Evolutionary conservation across 2,329 filamentous ascomycete genomes (phyloP), one percentile per base, ranked within the genome.

Genomic region (Pyrenochaeta sp.): DNA sequence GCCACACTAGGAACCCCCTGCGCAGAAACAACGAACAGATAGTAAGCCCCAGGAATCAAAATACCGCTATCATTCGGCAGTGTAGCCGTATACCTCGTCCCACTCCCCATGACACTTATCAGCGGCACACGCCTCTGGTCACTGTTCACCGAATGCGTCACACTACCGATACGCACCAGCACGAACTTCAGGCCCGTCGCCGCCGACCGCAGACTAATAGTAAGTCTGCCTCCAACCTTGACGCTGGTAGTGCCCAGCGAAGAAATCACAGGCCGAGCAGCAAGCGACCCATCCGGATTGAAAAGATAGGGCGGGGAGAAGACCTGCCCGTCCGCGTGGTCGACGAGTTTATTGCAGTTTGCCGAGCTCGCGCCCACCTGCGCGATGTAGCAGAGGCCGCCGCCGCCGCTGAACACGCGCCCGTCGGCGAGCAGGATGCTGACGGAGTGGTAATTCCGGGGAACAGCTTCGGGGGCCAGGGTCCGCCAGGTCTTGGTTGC

Each of bases 241-340:
- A 63, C 52, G 4, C 31, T 52, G 10, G 45, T 44, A 18, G 45
- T 32, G 22, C 49, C 47, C 14, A 59, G 21, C 3, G 27, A 47
- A 11, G 47, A 46, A 22, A 63, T 58, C 3, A 23, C 31, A 11
- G 58, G 61, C 11, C 59, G 55, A 3, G 46, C 18, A n/a, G 58
- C 58, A 1, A 28, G 37, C 4, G 58, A 50, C 1, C 59, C 61
- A 21, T 61, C 55, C 1, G 41, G 13, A 26, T 64, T 63, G 48
- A 65, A 63, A 2, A 66, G 50, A 15, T 63, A 66, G 0, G 63
- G 63, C 11, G 63, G 61, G 7, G 54, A 56, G 42, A 63, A 65
- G 30, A 55, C 51, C 32, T 66, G 59, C 10, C 58, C 63, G 14
- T 64, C 59, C 9, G 54, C 52, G 26, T 63, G 61, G 41, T 64